Percentiles rank a stretch among this genome's conserved stretches.
These are phyloP conservation scores for Colletotrichum tropicale DNA, from an alignment of 2,329 filamentous ascomycete species.

Conservation along the genomic window DNA sequence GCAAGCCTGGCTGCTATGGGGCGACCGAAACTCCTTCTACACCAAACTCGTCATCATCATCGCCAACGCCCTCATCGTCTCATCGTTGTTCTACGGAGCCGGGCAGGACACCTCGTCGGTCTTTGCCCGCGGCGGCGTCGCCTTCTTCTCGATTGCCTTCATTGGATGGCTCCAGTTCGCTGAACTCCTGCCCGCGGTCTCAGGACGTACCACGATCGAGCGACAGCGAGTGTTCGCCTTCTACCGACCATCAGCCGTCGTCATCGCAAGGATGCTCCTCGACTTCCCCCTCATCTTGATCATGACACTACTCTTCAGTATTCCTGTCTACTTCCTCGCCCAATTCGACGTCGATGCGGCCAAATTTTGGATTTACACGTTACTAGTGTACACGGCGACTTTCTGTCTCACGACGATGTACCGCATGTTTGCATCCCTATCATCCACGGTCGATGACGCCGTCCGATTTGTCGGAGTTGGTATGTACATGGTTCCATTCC, in stretches of 20 bases:
- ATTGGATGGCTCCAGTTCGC: constrained; percentile 22
- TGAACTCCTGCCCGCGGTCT: constrained; percentile 8
- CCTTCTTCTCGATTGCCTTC: constrained; percentile 21
- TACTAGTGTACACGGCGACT: constrained; percentile 15
- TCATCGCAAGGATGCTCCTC: constrained; percentile 3
- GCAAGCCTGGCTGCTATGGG: constrained; percentile 80
- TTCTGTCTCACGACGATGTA: constrained; percentile 21
- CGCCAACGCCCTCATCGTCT: constrained; percentile 75
- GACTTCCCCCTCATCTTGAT: constrained; percentile 12
- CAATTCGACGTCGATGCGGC: constrained; percentile 14
- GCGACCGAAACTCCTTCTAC: constrained; percentile 75
- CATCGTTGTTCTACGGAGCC: constrained; percentile 78
- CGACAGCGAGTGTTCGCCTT: constrained; percentile 15
- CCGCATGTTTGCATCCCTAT: constrained; percentile 55
- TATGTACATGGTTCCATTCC: background rate
- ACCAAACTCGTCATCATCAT: constrained; percentile 84
- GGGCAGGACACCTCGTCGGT: constrained; percentile 29
- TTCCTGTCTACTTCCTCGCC: constrained; percentile 16
- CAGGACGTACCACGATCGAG: constrained; percentile 14
- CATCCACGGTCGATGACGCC: constrained; percentile 66
- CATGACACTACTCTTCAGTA: constrained; percentile 9
- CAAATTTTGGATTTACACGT: constrained; percentile 19
- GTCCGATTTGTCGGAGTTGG: constrained; percentile 42
- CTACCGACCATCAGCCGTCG: constrained; percentile 19
- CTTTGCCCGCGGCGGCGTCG: background rate